phyloP scores from a whole-genome alignment of 176 grass and related monocot genomes.

The Carex littledalei region DNA sequence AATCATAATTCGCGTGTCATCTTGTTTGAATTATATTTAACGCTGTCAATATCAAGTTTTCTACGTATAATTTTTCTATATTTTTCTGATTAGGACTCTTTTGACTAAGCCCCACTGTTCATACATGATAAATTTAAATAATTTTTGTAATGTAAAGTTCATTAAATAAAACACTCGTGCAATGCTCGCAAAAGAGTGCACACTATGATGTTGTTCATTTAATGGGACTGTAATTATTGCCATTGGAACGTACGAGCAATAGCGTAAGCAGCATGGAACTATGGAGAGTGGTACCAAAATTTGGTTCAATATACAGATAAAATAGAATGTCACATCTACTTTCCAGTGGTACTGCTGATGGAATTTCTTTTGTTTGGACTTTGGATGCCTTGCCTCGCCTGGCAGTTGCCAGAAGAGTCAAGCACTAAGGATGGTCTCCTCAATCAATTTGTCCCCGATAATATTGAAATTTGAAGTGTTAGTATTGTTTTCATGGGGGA shows the following conservation, averaged over 20 bases:
- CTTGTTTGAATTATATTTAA: neutral
- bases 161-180: neutral
- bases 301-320: neutral
- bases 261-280: conserved; percentile 6
- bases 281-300: neutral
- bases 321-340: neutral
- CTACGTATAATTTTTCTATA: neutral
- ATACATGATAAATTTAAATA: neutral
- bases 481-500: too few relatives aligned
- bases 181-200: neutral
- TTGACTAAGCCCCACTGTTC: neutral
- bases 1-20: neutral
- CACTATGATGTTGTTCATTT: neutral
- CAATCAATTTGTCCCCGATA: neutral
- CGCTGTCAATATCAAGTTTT: neutral
- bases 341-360: neutral
- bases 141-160: neutral
- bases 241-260: neutral
- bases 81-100: neutral
- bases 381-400: neutral
- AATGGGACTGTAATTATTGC: neutral
- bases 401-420: neutral
- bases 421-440: neutral
- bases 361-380: neutral
- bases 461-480: neutral